Evolutionary conservation across 345 rosid genomes (phyloP), one percentile per base, ranked within the genome.

Genomic region (Sonneratia alba): DNA sequence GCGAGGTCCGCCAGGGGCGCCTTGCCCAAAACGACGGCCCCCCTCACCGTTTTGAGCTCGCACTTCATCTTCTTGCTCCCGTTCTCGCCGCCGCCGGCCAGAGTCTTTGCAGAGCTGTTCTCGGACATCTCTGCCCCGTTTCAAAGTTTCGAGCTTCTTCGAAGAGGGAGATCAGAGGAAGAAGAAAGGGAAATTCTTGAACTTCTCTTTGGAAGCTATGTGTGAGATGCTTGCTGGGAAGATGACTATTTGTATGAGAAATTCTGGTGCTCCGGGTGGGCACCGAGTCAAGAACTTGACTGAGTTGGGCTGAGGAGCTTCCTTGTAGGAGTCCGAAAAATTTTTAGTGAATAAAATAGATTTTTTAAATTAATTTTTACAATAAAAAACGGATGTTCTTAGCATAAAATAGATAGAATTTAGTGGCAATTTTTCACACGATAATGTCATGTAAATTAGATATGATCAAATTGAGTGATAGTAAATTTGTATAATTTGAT

Each of bases 11-110:
- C 59, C 38, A 22, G 0, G 53, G 48, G 63, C 73, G 71, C 53
- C 73, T 75, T 70, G 40, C n/a, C 53, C 43, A 75, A 27, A 67
- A 75, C 77, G 40, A 75, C 77, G n/a, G 12, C 65, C 7, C 63
- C 77, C 40, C 32, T 64, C 36, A 75, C 53, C 70, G 47, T 65
- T 34, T 43, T 66, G 69, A 12, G 4, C 66, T 67, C 59, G 56
- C 77, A 69, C 62, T 70, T 74, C 76, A 74, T 74, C 76, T 74
- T 74, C 76, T 74, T 74, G 71, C 21, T 68, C 22, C 71, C 76
- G 36, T 74, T 74, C 71, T 57, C n/a, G n/a, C n/a, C n/a, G n/a
- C n/a, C 71, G 69, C 27, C 53, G 70, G 62, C 59, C 37, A 37
- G 43, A 7, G 66, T 9, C 53, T 56, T 36, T 1, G 27, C 65